Conservation (phyloP, 192 early-diverging fungal genomes). For the Coemansia sp. region DNA sequence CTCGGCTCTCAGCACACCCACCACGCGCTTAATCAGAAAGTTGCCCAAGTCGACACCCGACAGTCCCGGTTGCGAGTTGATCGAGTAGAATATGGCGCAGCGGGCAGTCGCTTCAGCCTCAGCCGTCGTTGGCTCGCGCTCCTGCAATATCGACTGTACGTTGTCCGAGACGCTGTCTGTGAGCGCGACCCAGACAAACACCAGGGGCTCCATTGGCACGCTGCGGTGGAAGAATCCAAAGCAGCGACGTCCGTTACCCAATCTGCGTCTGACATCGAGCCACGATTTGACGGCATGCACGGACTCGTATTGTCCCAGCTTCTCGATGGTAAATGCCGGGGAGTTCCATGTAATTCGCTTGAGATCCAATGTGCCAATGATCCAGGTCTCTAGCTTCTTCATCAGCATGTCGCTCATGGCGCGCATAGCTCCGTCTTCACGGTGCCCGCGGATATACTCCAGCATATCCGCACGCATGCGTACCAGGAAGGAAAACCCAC, state of each 20-base stretch:
- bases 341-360: slow-evolving; percentile 84
- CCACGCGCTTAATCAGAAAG: slow-evolving; percentile 87
- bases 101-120: slow-evolving; percentile 49
- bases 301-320: slow-evolving; percentile 81
- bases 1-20: slow-evolving; percentile 70
- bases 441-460: slow-evolving; percentile 35
- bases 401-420: slow-evolving; percentile 68
- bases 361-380: slow-evolving; percentile 75
- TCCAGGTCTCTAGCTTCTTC: slow-evolving; percentile 70
- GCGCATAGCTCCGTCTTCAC: slow-evolving; percentile 52
- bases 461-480: slow-evolving; percentile 76
- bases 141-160: slow-evolving; percentile 68
- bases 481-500: slow-evolving; percentile 79
- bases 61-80: slow-evolving; percentile 84
- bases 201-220: slow-evolving; percentile 78
- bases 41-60: slow-evolving; percentile 90
- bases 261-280: slow-evolving; percentile 78
- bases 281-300: slow-evolving; percentile 85
- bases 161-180: slow-evolving; percentile 61
- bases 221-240: slow-evolving; percentile 83
- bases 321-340: slow-evolving; percentile 77
- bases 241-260: slow-evolving; percentile 71
- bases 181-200: slow-evolving; percentile 89
- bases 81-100: slow-evolving; percentile 92
- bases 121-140: slow-evolving; percentile 45